phyloP scores from a whole-genome alignment of 2,329 filamentous ascomycete species.

The Cercospora zeae-maydis region DNA sequence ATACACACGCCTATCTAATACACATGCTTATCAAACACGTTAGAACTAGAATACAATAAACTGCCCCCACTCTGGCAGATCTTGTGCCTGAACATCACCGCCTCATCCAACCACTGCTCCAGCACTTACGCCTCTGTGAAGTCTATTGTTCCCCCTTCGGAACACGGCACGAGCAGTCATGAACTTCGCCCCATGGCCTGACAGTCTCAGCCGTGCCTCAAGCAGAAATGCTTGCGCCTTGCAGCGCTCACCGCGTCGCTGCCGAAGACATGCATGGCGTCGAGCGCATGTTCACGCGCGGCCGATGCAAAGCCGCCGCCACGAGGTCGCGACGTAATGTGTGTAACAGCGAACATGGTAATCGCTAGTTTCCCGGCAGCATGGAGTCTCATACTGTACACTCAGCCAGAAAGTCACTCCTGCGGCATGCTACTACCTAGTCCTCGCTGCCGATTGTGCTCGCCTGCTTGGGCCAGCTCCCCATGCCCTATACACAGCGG shows the following conservation, averaged over 20 bases:
- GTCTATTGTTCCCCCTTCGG: neutral
- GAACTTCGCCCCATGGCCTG: neutral
- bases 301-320: neutral
- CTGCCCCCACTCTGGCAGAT: neutral
- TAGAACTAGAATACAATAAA: too few species aligned
- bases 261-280: neutral
- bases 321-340: neutral
- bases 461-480: neutral
- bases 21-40: too few species aligned
- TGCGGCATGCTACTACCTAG: constrained; percentile 3
- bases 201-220: neutral
- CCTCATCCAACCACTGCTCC: neutral
- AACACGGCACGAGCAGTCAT: neutral
- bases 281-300: neutral
- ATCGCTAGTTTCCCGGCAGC: neutral
- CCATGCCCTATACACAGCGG: constrained; percentile 1
- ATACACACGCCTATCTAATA: too few species aligned
- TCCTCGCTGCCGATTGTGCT: constrained; percentile 1
- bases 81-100: constrained; percentile 1
- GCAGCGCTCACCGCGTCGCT: neutral
- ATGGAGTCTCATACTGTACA: neutral
- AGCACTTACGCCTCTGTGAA: neutral
- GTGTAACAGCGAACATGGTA: neutral
- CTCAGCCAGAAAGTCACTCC: neutral
- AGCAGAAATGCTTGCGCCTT: neutral